phyloP scores from a whole-genome alignment of 2,329 filamentous ascomycete genomes.

The Alternaria arborescens region DNA sequence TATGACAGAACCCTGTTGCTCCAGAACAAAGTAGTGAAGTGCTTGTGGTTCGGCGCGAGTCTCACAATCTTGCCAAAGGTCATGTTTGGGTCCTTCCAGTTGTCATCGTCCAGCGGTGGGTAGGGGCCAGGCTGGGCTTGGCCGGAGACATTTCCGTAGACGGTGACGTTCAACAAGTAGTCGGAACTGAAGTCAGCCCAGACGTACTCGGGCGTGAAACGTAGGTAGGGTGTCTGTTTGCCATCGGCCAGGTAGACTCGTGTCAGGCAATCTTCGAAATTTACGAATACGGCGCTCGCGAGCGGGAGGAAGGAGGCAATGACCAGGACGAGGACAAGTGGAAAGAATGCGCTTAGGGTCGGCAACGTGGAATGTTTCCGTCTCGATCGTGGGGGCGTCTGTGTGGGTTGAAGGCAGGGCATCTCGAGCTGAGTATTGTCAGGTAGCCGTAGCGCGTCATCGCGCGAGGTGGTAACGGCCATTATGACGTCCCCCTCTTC shows the following conservation, averaged over 20 bases:
- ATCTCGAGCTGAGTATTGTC: constrained; percentile 28
- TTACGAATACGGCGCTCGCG: constrained; percentile 65
- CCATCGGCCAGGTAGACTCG: constrained; percentile 64
- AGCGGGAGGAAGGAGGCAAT: constrained; percentile 36
- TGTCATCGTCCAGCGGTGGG: constrained; percentile 66
- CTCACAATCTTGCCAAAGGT: constrained; percentile 81
- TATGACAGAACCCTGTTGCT: constrained; percentile 80
- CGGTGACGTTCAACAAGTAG: constrained; percentile 76
- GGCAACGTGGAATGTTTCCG: constrained; percentile 30
- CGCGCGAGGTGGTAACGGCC: constrained; percentile 35
- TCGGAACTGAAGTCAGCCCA: constrained; percentile 73
- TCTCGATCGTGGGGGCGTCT: constrained; percentile 41
- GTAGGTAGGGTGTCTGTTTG: constrained; percentile 68
- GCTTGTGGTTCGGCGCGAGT: constrained; percentile 65
- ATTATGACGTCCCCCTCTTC: constrained; percentile 38
- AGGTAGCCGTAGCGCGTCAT: constrained; percentile 24
- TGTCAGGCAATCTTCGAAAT: constrained; percentile 84
- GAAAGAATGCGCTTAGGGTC: constrained; percentile 18
- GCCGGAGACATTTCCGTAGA: constrained; percentile 93
- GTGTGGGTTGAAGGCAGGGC: constrained; percentile 40
- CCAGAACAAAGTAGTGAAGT: constrained; percentile 76
- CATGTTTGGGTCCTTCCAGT: constrained; percentile 67
- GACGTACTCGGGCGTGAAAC: constrained; percentile 80
- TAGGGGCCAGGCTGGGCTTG: constrained; percentile 65
- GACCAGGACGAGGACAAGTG: constrained; percentile 36